Evolutionary conservation across 768 basidiomycete genomes (phyloP).

Genomic region (Pisolithus sp.): DNA sequence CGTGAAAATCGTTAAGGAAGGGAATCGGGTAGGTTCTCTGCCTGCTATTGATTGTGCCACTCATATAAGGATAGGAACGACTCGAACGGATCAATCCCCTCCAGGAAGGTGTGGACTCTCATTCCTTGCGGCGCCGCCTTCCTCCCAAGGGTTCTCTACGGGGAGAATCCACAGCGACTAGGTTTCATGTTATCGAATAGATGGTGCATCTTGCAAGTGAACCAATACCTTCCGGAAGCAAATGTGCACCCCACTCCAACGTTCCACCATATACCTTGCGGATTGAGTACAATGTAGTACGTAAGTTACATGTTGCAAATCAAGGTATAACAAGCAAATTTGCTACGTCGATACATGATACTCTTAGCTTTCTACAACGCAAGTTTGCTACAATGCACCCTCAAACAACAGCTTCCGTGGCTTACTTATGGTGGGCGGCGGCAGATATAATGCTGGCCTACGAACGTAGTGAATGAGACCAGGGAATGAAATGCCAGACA

Average conservation of each 20-base stretch:
- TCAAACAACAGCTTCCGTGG: conserved; percentile 32
- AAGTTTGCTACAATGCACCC: conserved; percentile 17
- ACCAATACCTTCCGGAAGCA: no score
- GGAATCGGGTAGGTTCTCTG: conserved; percentile 7
- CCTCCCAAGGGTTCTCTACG: conserved; percentile 17
- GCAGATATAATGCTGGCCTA: conserved; percentile 32
- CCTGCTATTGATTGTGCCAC: neutral
- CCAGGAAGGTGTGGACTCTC: conserved; percentile 2
- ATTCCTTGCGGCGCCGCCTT: conserved; percentile 15
- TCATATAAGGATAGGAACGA: conserved; percentile 6
- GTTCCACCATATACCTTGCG: no score
- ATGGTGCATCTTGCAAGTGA: no score
- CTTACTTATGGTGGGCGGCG: conserved; percentile 27
- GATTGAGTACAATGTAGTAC: no score
- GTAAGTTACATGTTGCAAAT: no score
- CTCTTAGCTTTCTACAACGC: neutral
- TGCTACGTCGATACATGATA: neutral
- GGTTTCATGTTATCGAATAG: neutral
- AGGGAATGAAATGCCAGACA: neutral
- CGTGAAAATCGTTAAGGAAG: conserved; percentile 12
- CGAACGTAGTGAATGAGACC: conserved; percentile 2
- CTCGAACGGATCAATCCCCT: conserved; percentile 4
- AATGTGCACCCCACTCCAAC: no score
- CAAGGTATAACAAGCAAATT: neutral
- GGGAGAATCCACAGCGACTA: conserved; percentile 17